These are phyloP conservation scores for Penicillium sp. DNA, from an alignment of 2,329 filamentous ascomycete species.

Conservation along the genomic window DNA sequence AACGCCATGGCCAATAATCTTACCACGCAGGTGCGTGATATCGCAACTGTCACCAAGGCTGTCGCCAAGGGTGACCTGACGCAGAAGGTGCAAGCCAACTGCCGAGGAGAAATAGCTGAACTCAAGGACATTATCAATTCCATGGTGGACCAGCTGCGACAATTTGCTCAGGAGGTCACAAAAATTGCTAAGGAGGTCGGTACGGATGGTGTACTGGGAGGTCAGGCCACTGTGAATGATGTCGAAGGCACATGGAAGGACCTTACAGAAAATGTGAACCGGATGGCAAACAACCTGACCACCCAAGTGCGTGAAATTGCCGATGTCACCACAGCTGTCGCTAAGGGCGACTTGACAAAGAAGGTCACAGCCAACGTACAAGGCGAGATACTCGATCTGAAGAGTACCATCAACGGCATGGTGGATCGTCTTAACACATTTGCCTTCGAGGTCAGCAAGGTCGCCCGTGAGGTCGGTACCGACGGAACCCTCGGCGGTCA, in stretches of 20 bases:
- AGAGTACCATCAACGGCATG: conserved; percentile 80
- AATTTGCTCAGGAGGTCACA: conserved; percentile 95
- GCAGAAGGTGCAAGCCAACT: conserved; percentile 92
- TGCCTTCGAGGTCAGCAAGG: conserved; percentile 66
- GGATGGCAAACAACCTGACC: conserved; percentile 97
- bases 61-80: conserved; percentile 84
- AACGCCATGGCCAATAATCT: conserved; percentile 87
- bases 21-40: conserved; percentile 89
- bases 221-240: conserved; percentile 92
- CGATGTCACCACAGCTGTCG: conserved; percentile 92
- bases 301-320: conserved; percentile 98
- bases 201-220: conserved; percentile 89
- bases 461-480: conserved; percentile 64
- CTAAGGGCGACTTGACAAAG: conserved; percentile 88
- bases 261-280: conserved; percentile 92
- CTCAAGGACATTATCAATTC: conserved; percentile 99
- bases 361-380: conserved; percentile 94
- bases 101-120: conserved; percentile 86
- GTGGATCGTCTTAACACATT: conserved; percentile 65
- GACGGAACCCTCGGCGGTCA: conserved; percentile 65
- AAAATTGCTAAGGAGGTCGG: conserved; percentile 96
- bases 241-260: conserved; percentile 98
- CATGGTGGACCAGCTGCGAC: conserved; percentile 97
- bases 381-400: conserved; percentile 91
- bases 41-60: conserved; percentile 74